Conservation (phyloP, 1,284 basidiomycete genomes). For the Fistulina hepatica region DNA sequence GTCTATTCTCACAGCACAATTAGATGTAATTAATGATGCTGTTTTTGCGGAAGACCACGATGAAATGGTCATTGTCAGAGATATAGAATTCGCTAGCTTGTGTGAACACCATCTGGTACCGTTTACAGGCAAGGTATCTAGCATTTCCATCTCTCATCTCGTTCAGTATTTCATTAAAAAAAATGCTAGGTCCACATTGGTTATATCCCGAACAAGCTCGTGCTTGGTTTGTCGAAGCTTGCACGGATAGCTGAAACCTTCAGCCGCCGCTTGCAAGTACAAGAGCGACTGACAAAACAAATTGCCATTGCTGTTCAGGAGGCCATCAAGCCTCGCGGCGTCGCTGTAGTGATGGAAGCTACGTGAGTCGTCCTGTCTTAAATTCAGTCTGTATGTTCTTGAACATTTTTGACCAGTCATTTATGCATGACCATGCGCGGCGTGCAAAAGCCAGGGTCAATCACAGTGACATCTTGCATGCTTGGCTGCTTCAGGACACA, state of each 20-base stretch:
- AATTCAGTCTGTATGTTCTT: not conserved
- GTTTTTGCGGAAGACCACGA: slow-evolving; percentile 99
- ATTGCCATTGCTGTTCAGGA: slow-evolving; percentile 96
- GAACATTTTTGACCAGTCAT: slow-evolving; percentile 51
- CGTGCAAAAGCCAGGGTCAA: slow-evolving; percentile 95
- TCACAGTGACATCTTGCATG: slow-evolving; percentile 98
- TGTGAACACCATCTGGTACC: slow-evolving; percentile 99
- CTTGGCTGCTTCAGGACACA: slow-evolving; percentile 94
- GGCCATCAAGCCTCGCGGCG: slow-evolving; percentile 92
- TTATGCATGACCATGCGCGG: slow-evolving; percentile 99
- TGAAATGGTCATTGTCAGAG: slow-evolving; percentile 97
- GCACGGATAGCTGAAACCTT: slow-evolving; percentile 98
- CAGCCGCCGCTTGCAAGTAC: slow-evolving; percentile 90
- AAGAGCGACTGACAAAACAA: slow-evolving; percentile 96
- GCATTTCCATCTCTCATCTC: slow-evolving; percentile 11
- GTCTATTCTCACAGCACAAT: slow-evolving; percentile 10
- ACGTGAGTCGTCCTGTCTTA: slow-evolving; percentile 45
- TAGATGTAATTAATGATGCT: slow-evolving; percentile 97
- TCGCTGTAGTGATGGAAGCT: slow-evolving; percentile 99
- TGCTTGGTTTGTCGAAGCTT: slow-evolving; percentile 95
- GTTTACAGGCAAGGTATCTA: slow-evolving; percentile 87
- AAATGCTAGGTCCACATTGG: slow-evolving; percentile 54
- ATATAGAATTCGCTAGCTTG: slow-evolving; percentile 94
- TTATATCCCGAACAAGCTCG: slow-evolving; percentile 94
- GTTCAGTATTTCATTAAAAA: slow-evolving; percentile 11